A percentile compares a stretch with the other conserved stretches of the same genome.
phyloP scores from a whole-genome alignment of 2,329 filamentous ascomycete species.

The Aspergillus quadricinctus region DNA sequence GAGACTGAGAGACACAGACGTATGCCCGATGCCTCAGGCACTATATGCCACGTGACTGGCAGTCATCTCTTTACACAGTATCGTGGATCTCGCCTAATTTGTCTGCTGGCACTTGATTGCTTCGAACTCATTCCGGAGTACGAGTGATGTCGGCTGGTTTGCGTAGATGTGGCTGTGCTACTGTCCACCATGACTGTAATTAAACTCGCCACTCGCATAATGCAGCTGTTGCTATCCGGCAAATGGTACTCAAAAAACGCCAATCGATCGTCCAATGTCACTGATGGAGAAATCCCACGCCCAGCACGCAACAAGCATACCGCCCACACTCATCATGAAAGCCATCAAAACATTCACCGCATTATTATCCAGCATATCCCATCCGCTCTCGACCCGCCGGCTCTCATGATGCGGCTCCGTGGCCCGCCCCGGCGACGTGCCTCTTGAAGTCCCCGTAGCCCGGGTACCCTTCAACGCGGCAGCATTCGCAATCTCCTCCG shows the following conservation, averaged over 20 bases:
- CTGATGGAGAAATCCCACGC: slow-evolving; percentile 26
- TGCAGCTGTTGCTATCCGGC: too few relatives aligned
- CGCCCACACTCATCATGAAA: slow-evolving; percentile 69
- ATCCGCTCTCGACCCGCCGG: slow-evolving; percentile 61
- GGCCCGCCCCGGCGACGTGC: slow-evolving; percentile 8
- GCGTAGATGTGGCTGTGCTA: too few relatives aligned
- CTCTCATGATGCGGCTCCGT: slow-evolving; percentile 49
- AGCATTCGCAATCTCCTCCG: slow-evolving; percentile 27
- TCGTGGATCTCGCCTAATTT: too few relatives aligned
- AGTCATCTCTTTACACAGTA: too few relatives aligned
- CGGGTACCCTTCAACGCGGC: slow-evolving; percentile 21
- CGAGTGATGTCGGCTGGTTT: too few relatives aligned
- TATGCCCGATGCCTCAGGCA: not conserved
- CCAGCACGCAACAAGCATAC: slow-evolving; percentile 56
- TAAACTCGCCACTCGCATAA: too few relatives aligned
- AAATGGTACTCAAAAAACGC: not conserved
- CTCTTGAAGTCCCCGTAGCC: slow-evolving; percentile 12
- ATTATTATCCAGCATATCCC: slow-evolving; percentile 86
- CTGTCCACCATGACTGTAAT: too few relatives aligned
- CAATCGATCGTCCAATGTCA: slow-evolving; percentile 1
- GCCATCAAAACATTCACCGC: slow-evolving; percentile 94
- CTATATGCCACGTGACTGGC: too few relatives aligned
- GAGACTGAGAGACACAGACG: not conserved
- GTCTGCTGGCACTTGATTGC: too few relatives aligned
- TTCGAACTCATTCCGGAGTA: too few relatives aligned